Base-by-base conservation (phyloP, 345 rosid species). In the Heritiera littoralis region DNA sequence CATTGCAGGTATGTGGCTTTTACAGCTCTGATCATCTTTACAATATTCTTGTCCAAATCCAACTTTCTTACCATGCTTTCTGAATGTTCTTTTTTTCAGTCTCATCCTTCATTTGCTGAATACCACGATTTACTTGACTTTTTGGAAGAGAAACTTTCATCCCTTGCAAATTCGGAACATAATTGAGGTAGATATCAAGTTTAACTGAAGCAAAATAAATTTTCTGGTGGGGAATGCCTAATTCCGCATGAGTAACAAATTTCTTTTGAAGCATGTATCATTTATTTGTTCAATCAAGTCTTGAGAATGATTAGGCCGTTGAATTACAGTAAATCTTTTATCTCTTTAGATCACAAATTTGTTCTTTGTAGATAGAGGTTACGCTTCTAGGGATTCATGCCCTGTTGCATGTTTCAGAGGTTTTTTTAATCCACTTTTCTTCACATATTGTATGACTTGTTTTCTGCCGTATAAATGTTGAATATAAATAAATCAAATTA, bases 121-220 rank as follows among this genome's bases (percentile, higher is more conserved):
- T 95, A 92, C 85, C 90, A 86, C 51, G 98, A 95, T 73, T 88
- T 95, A 55, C 92, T 95, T 35, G 85, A 87, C 60, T 75, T 75
- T 77, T 79, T 95, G 85, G 92, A 91, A 80, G 92, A 89, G 73
- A 85, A 81, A 76, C 97, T 94, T 41, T 75, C 91, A 41, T 71
- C 89, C 40, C 38, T 51, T 5, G 74, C 80, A 14, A 82, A 78
- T 66, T 82, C 81, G 10, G 88, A 81, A 61, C 45, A 58, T 59
- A n/a, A 59, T 69, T 78, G 68, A 78, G 35, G 46, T 20, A 63
- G 65, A 52, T 38, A 48, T 75, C 59, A 28, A 59, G 18, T 69
- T 45, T 68, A 46, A 71, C 43, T 4, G 80, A 81, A 87, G 61
- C 55, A 35, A 72, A 79, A 55, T 0, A 40, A 0, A 6, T 41